phyloP scores from a whole-genome alignment of 2,329 filamentous ascomycete genomes.

The Mycogone perniciosa region DNA sequence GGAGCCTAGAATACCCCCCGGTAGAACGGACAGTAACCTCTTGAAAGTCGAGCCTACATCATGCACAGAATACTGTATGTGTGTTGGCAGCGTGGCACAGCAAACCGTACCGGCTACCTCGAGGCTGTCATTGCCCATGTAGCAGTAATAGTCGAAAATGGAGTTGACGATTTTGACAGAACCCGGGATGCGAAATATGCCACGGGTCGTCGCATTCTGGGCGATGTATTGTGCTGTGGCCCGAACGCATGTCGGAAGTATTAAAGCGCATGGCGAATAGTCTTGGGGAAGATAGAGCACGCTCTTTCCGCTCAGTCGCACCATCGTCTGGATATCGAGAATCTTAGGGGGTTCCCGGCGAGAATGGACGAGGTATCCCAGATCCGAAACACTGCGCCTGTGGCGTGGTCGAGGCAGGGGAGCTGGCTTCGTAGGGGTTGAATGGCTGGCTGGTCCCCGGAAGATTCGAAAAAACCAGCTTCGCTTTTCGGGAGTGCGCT shows the following conservation, averaged over 20 bases:
- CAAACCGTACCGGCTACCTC: conserved; percentile 52
- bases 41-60: conserved; percentile 65
- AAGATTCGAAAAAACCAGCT: conserved; percentile 35
- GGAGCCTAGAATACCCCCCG: conserved; percentile 61
- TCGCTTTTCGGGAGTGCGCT: conserved; percentile 23
- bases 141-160: conserved; percentile 59
- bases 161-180: conserved; percentile 49
- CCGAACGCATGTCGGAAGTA: conserved; percentile 59
- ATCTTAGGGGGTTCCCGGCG: conserved; percentile 41
- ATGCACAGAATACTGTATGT: conserved; percentile 54
- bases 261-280: conserved; percentile 49
- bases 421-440: conserved; percentile 9
- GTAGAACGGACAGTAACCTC: conserved; percentile 54
- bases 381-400: conserved; percentile 50
- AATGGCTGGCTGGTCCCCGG: conserved; percentile 18
- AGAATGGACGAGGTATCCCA: conserved; percentile 40
- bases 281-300: conserved; percentile 54
- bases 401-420: conserved; percentile 24
- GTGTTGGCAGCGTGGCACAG: conserved; percentile 51
- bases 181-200: conserved; percentile 59
- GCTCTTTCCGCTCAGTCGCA: conserved; percentile 57
- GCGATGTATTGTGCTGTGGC: conserved; percentile 60
- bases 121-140: conserved; percentile 38
- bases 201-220: conserved; percentile 48
- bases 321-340: conserved; percentile 50